A percentile compares a stretch with the other conserved stretches of the same genome.
Conservation (phyloP, 495 filamentous ascomycete species). For the Hyphodiscus hymeniophilus region DNA sequence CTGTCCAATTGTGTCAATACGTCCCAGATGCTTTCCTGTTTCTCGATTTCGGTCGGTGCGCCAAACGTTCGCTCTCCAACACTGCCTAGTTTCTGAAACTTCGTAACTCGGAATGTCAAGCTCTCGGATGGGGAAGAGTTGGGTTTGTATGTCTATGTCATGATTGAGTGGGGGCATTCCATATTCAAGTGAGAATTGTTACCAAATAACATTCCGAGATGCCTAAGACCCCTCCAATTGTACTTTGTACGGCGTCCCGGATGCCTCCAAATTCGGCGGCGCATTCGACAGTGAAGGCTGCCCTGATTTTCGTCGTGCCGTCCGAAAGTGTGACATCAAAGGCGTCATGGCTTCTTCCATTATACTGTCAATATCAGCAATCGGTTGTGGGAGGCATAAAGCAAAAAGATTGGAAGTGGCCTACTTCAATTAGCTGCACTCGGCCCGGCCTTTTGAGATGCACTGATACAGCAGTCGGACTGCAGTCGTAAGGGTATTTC, state of each 20-base stretch:
- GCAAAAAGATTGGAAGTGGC: too few species aligned
- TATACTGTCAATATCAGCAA: conserved; percentile 3
- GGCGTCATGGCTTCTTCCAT: background rate
- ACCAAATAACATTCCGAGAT: conserved; percentile 7
- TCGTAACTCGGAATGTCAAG: conserved; percentile 4
- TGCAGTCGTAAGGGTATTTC: background rate
- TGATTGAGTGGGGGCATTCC: conserved; percentile 4
- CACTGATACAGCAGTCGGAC: conserved; percentile 1
- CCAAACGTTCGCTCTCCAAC: conserved; percentile 9
- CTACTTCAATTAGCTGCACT: conserved; percentile 15
- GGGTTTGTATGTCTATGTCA: background rate
- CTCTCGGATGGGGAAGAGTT: background rate
- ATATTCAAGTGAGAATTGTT: background rate
- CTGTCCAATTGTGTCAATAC: background rate
- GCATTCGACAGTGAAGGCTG: conserved; percentile 1
- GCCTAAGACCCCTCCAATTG: conserved; percentile 5
- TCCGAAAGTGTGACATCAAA: conserved; percentile 16
- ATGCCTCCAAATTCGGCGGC: background rate
- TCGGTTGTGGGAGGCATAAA: too few species aligned
- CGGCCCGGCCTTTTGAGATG: background rate
- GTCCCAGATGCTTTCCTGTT: background rate
- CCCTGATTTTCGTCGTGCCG: conserved; percentile 8
- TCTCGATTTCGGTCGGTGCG: conserved; percentile 1
- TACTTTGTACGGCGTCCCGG: background rate
- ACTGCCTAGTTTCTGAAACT: conserved; percentile 9